Evolutionary conservation across 257 asterid species (phyloP).

Genomic region (Thymus mandschuricus): DNA sequence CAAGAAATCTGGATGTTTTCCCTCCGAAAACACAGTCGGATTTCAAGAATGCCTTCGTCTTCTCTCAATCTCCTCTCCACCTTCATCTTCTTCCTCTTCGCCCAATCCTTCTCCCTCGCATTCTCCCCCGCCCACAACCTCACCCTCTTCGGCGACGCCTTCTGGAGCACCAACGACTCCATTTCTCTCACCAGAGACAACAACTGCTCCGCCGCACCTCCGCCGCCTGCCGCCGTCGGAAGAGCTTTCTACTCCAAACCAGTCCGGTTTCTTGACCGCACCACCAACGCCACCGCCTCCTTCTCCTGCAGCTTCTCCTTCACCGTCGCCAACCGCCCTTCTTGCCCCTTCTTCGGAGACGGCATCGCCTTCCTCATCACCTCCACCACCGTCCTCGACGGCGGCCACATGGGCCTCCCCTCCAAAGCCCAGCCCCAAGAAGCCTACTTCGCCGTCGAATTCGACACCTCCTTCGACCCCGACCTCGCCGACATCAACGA

Average conservation of each 20-base stretch:
- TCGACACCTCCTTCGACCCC: slow-evolving; percentile 56
- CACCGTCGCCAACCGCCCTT: slow-evolving; percentile 39
- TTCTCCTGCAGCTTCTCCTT: slow-evolving; percentile 72
- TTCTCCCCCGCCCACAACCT: slow-evolving; percentile 44
- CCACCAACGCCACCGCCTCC: slow-evolving; percentile 56
- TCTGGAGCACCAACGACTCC: slow-evolving; percentile 36
- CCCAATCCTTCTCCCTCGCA: slow-evolving; percentile 37
- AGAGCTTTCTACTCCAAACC: slow-evolving; percentile 64
- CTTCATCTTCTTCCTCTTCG: slow-evolving; percentile 30
- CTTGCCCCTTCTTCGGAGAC: slow-evolving; percentile 72
- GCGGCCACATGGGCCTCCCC: slow-evolving; percentile 75
- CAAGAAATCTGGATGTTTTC: slow-evolving; percentile 13
- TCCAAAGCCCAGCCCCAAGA: slow-evolving; percentile 29
- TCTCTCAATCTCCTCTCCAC: slow-evolving; percentile 29
- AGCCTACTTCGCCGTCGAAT: slow-evolving; percentile 64
- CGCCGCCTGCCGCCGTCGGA: slow-evolving; percentile 46
- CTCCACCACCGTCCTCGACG: slow-evolving; percentile 35
- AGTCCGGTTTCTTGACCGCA: slow-evolving; percentile 59
- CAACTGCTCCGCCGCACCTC: slow-evolving; percentile 39
- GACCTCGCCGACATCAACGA: slow-evolving; percentile 47
- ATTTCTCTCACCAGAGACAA: slow-evolving; percentile 52
- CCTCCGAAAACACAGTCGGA: background rate
- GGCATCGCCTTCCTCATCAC: slow-evolving; percentile 69
- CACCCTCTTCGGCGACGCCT: slow-evolving; percentile 62
- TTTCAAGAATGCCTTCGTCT: slow-evolving; percentile 31